A percentile compares a stretch with the other conserved stretches of the same genome.
phyloP scores from a whole-genome alignment of 495 filamentous ascomycete genomes.

The Xylaria bambusicola region DNA sequence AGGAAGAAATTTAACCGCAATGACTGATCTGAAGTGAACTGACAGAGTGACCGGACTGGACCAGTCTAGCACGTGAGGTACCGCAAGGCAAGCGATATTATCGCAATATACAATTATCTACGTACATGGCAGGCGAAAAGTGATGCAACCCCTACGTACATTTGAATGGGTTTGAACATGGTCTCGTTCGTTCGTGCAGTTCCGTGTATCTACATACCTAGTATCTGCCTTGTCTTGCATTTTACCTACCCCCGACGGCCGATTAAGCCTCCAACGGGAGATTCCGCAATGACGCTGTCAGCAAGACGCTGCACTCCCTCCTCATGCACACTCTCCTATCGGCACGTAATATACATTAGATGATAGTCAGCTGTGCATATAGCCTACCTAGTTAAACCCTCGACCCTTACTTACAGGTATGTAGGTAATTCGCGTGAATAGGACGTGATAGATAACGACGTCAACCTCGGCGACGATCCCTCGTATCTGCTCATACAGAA shows the following conservation, averaged over 20 bases:
- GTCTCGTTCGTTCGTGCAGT: conserved; percentile 3
- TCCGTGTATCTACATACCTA: no score
- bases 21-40: neutral
- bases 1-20: neutral
- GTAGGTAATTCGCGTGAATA: neutral
- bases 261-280: neutral
- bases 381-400: no score
- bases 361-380: conserved; percentile 4
- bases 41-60: no score
- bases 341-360: no score
- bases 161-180: conserved; percentile 1
- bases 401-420: no score
- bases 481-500: no score
- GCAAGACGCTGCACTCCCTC: neutral
- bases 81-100: conserved; percentile 4
- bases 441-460: neutral
- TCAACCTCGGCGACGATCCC: conserved; percentile 3
- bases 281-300: neutral
- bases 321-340: neutral
- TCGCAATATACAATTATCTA: neutral
- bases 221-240: neutral
- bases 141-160: neutral
- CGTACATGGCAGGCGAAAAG: neutral
- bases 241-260: neutral
- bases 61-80: no score